Evolutionary conservation across 139 green algal species (phyloP), one percentile per base, ranked within the genome.

Genomic region (Auxenochlorella protothecoides): DNA sequence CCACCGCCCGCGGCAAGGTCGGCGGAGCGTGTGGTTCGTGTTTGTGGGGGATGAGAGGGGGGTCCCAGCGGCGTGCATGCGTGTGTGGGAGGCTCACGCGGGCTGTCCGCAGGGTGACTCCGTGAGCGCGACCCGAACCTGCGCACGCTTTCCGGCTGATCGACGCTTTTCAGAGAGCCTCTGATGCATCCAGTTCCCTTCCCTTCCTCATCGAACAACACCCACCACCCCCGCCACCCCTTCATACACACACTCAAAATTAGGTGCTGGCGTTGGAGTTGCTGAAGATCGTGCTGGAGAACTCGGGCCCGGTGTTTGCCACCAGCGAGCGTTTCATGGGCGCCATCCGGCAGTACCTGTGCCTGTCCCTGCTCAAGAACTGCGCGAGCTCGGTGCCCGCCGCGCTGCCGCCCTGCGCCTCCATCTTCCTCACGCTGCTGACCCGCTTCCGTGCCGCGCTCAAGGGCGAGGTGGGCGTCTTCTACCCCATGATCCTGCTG

Each of bases 401-500:
- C 63, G 74, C 78, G 55, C 76, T 89, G 70, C 79, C 83, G 66
- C 85, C 95, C 4, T 85, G 83, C 59, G 90, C 83, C 74, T 93
- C 85, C 80, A 98, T 99, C 79, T 98, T 99, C 83, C 76, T 93
- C 55, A 89, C 84, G 10, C 81, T 98, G 4, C 78, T 97, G 61
- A 66, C 68, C 68, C 84, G 85, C 53, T 98, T 97, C 74, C 80
- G 95, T 13, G 65, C 77, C 5, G 72, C 73, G 6, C 79, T 99
- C 44, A 99, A 99, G 81, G 90, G 89, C 4, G 89, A 95, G 80
- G 86, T 98, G 14, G 92, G 91, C 15, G 92, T 97, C 12, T 99
- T 99, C 82, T 97, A 96, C 78, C 94, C 95, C 71, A 97, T 98
- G 88, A 91, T 99, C 60, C 70, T 98, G 68, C 85, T 99, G 63